Base-by-base conservation (phyloP, 2,329 filamentous ascomycete genomes). In the Pestalotiopsis fici region DNA sequence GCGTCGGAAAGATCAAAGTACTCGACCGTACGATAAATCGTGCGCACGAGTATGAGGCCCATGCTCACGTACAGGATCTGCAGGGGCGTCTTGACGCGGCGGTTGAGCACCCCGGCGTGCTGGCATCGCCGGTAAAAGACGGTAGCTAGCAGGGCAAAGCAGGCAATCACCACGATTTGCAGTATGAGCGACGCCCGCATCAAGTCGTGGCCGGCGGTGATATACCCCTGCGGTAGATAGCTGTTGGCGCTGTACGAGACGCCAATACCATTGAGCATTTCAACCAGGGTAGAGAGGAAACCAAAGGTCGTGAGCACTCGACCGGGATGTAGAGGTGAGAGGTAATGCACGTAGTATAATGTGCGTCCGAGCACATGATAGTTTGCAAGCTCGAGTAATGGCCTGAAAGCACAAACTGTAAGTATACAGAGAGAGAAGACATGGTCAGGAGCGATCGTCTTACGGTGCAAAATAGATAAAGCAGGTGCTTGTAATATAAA, bases 291-390 rank as follows among this genome's bases (percentile, higher is more conserved):
- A 67, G 83, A 83, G 2, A 88, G 72, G 2, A 75, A 77, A 13
- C 83, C 83, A 67, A 88, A 88, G 3, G 78, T 83, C 3, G 77
- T 73, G 13, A 86, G 71, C 28, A 87, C 82, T 21, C 78, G 77
- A 66, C 78, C 78, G 0, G 85, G 81, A 18, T 83, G 79, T n/a
- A 88, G 74, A 0, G 88, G 88, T 0, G 88, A 81, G 65, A 85
- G 81, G 73, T 88, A 86, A 0, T 89, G 89, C 2, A 90, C 82
- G 75, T 91, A 91, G 77, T 86, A 86, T 28, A 91, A 81, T 12
- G 89, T 80, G 2, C 89, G 85, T 3, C 86, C 86, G 65, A 92
- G 85, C 68, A 90, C 82, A 72, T 89, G 85, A 77, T 91, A 91
- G 78, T 91, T 90, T 67, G 86, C 83, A 3, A 89, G 84, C 68